A percentile compares a stretch with the other conserved stretches of the same genome.
Conservation (phyloP, 768 basidiomycete genomes). For the Amanita fuliginea region DNA sequence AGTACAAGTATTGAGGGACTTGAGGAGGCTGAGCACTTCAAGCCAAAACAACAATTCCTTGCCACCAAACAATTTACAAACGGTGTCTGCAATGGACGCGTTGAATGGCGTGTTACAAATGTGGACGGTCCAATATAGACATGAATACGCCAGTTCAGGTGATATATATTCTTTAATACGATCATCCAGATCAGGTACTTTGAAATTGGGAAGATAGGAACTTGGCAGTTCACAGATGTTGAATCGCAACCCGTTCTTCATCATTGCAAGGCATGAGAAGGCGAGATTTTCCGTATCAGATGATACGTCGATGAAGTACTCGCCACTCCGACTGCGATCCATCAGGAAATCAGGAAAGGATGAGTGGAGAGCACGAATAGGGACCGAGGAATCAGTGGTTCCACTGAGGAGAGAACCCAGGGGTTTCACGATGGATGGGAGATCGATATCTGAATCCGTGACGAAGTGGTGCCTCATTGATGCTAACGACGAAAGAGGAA, state of each 20-base stretch:
- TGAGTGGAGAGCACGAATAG: slow-evolving; percentile 20
- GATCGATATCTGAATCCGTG: not conserved
- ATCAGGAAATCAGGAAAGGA: slow-evolving; percentile 24
- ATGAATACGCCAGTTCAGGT: slow-evolving; percentile 17
- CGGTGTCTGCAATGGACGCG: slow-evolving; percentile 4
- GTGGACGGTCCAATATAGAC: slow-evolving; percentile 21
- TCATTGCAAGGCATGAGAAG: slow-evolving; percentile 11
- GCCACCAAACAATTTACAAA: not conserved
- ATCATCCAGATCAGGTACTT: slow-evolving; percentile 14
- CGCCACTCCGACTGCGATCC: slow-evolving; percentile 13
- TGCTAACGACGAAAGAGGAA: not conserved
- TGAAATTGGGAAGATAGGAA: slow-evolving; percentile 17
- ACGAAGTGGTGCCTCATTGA: slow-evolving; percentile 2
- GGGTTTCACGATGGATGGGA: not conserved
- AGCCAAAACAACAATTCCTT: slow-evolving; percentile 17
- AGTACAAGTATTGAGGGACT: slow-evolving; percentile 8
- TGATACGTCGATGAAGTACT: slow-evolving; percentile 9
- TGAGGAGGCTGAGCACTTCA: slow-evolving; percentile 16
- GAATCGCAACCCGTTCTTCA: slow-evolving; percentile 20
- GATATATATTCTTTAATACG: slow-evolving; percentile 15
- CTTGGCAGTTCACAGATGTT: slow-evolving; percentile 22
- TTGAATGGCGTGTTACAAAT: not conserved
- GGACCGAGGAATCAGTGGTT: not conserved
- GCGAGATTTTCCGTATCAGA: slow-evolving; percentile 2
- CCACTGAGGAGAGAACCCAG: not conserved